Evolutionary conservation across 1,139 yeast genomes (phyloP).

Genomic region (Taphrina populina): DNA sequence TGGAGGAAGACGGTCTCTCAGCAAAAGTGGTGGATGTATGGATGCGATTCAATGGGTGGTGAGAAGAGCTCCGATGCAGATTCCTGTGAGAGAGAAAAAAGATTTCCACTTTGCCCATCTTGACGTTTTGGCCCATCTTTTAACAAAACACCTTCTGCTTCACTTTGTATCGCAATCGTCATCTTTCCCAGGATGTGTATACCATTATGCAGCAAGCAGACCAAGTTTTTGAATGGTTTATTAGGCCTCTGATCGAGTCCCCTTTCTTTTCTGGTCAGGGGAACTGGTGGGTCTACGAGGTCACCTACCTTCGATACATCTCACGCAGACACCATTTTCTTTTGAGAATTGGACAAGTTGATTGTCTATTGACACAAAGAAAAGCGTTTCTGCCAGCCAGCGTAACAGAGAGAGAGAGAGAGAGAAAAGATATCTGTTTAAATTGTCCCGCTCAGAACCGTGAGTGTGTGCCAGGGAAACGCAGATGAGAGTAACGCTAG

Average conservation of each 20-base stretch:
- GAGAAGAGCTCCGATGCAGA: too few relatives aligned
- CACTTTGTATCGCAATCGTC: conserved; percentile 9
- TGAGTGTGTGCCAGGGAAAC: conserved; percentile 34
- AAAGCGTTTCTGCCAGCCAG: neutral
- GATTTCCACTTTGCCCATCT: neutral
- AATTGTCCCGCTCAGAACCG: conserved; percentile 33
- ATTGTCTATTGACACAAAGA: neutral
- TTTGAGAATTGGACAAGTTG: neutral
- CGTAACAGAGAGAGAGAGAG: neutral
- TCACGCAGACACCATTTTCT: neutral
- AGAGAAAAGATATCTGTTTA: conserved; percentile 17
- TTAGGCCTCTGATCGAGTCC: conserved; percentile 17
- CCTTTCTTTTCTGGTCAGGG: too few relatives aligned
- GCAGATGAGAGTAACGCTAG: conserved; percentile 20
- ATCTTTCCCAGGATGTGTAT: conserved; percentile 19
- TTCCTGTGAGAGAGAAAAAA: too few relatives aligned
- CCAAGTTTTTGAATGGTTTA: conserved; percentile 5
- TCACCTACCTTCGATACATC: conserved; percentile 27
- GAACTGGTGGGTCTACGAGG: conserved; percentile 3
- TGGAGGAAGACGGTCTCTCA: conserved; percentile 47
- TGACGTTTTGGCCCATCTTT: conserved; percentile 10
- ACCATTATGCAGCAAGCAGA: conserved; percentile 21
- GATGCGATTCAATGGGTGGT: conserved; percentile 69
- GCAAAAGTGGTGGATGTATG: conserved; percentile 62
- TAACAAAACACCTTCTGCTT: conserved; percentile 21